Base-by-base conservation (phyloP, 129 eudicot genomes). In the Mikania micrantha region DNA sequence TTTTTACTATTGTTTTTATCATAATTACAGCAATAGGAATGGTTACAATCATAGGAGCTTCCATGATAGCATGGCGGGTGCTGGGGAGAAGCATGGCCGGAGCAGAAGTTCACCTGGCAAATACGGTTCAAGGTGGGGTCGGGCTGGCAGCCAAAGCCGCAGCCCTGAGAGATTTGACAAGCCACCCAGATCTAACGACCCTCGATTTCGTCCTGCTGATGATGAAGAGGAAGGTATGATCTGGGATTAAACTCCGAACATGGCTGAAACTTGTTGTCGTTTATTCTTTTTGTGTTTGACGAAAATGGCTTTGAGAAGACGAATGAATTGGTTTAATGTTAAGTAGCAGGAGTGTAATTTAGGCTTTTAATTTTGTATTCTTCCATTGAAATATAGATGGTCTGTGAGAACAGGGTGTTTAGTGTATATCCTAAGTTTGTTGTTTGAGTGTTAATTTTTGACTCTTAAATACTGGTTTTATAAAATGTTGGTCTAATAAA, bases 181-280 rank as follows among this genome's bases (percentile, higher is more conserved):
- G 60, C 79, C 75, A 63, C 72, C 68, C 7, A 54, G 48, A 19
- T 38, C 36, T 13, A 45, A 61, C 4, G 35, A 77, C 11, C 79
- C 84, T 12, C 72, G 77, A 8, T 54, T 68, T n/a, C 64, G 77
- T 24, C 66, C 70, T n/a, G 77, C 56, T 31, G 86, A 81, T 19
- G 90, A 85, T 47, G 81, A 77, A 29, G 87, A 82, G 57, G 89
- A 84, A 76, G 90, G 87, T 34, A 53, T 85, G 84, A 81, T 84
- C 52, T 85, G 70, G 22, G 83, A 74, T 17, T 78, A 67, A 66
- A 56, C 36, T 54, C 67, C 38, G 60, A 16, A 28, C 50, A 7
- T 31, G 19, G 56, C 45, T 13, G 3, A 7, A 47, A 47, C 62
- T 9, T 34, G 19, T 45, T 27, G 59, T 29, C 45, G 0, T 52